Evolutionary conservation across 805 yeast species (phyloP).

Genomic region (Pichia membranifaciens): DNA sequence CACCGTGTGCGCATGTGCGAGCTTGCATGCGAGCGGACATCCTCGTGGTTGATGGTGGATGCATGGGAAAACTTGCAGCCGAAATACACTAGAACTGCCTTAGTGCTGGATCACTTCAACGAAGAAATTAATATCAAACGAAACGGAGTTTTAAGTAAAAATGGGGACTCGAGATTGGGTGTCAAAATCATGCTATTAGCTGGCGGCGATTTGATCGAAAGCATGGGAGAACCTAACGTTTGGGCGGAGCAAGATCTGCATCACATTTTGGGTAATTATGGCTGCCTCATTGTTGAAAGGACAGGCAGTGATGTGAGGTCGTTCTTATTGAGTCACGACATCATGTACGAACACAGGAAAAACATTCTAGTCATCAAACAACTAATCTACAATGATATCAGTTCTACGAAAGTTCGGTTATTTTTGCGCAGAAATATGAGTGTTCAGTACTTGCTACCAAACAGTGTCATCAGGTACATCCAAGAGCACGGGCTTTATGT

Average conservation of each 20-base stretch:
- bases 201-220: slow-evolving; percentile 95
- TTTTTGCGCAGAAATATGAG: slow-evolving; percentile 94
- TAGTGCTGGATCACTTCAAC: slow-evolving; percentile 93
- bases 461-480: slow-evolving; percentile 88
- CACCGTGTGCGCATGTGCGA: slow-evolving; percentile 98
- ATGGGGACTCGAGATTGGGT: slow-evolving; percentile 53
- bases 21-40: slow-evolving; percentile 92
- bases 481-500: slow-evolving; percentile 86
- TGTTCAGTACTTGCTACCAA: slow-evolving; percentile 90
- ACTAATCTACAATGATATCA: slow-evolving; percentile 91
- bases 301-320: slow-evolving; percentile 95
- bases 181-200: slow-evolving; percentile 94
- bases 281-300: slow-evolving; percentile 93
- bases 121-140: slow-evolving; percentile 88
- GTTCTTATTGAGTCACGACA: slow-evolving; percentile 86
- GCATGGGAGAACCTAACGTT: slow-evolving; percentile 99
- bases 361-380: slow-evolving; percentile 94
- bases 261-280: slow-evolving; percentile 92
- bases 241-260: slow-evolving; percentile 97
- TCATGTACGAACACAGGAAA: slow-evolving; percentile 93
- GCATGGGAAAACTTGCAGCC: slow-evolving; percentile 98
- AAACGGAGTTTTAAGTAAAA: slow-evolving; percentile 63
- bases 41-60: slow-evolving; percentile 98
- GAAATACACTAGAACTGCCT: slow-evolving; percentile 86
- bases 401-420: slow-evolving; percentile 89